These are phyloP conservation scores for Scutellaria baicalensis DNA, from an alignment of 257 asterid species.

Conservation along the genomic window DNA sequence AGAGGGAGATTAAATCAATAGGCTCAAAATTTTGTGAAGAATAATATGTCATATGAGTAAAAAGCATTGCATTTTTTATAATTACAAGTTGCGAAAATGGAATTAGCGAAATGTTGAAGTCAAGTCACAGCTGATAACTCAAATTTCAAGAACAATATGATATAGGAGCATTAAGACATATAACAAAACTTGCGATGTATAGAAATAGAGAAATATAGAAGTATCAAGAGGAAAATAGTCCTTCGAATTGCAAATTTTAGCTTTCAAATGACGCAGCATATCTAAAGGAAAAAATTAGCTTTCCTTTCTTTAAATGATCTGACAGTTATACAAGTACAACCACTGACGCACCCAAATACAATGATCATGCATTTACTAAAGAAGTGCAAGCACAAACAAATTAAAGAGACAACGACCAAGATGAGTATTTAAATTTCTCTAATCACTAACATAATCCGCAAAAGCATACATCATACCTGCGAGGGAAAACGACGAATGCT, in stretches of 20 bases:
- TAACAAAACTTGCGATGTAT: neutral
- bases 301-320: neutral
- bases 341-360: neutral
- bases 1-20: neutral
- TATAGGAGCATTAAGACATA: too few species aligned
- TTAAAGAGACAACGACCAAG: neutral
- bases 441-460: neutral
- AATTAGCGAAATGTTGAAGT: neutral
- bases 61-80: neutral
- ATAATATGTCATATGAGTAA: neutral
- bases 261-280: neutral
- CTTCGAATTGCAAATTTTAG: neutral
- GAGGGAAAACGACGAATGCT: slow-evolving; percentile 81
- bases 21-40: neutral
- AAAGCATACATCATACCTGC: slow-evolving; percentile 49
- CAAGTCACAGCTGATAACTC: neutral
- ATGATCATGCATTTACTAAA: neutral
- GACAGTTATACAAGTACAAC: neutral
- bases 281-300: neutral
- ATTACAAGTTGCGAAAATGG: neutral
- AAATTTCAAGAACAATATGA: neutral
- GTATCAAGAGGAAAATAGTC: neutral
- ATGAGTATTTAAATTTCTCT: neutral
- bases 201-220: neutral
- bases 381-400: neutral